Percentiles rank a stretch among this genome's conserved stretches.
Conservation (phyloP, 768 basidiomycete genomes). For the Tylopilus plumbeoviolaceoides region DNA sequence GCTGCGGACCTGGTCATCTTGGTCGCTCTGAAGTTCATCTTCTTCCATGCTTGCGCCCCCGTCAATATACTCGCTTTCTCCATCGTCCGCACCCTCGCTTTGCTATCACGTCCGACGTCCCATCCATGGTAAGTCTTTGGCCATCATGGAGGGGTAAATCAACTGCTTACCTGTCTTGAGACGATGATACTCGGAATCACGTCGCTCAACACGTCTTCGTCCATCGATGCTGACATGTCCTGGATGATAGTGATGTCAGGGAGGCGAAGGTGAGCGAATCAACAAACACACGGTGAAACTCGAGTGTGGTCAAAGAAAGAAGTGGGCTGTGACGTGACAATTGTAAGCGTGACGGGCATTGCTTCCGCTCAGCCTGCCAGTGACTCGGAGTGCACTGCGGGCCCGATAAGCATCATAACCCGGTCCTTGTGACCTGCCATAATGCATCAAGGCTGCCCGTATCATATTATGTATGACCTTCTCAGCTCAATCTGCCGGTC, state of each 20-base stretch:
- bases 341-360: too few species aligned
- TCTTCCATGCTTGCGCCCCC: slow-evolving; percentile 53
- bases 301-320: slow-evolving; percentile 26
- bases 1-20: slow-evolving; percentile 34
- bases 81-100: slow-evolving; percentile 70
- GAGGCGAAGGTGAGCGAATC: not conserved
- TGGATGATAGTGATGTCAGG: slow-evolving; percentile 7
- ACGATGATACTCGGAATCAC: slow-evolving; percentile 89
- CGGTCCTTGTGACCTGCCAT: too few species aligned
- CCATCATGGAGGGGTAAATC: not conserved
- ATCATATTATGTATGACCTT: too few species aligned
- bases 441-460: too few species aligned
- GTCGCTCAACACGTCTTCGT: slow-evolving; percentile 87
- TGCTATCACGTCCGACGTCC: slow-evolving; percentile 36
- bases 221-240: slow-evolving; percentile 28
- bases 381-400: too few species aligned
- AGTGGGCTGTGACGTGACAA: slow-evolving; percentile 23
- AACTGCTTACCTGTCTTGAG: slow-evolving; percentile 67
- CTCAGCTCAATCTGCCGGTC: too few species aligned
- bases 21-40: slow-evolving; percentile 59
- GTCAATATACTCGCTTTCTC: slow-evolving; percentile 63
- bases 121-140: slow-evolving; percentile 6
- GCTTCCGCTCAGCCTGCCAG: too few species aligned
- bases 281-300: slow-evolving; percentile 19
- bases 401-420: too few species aligned